Base-by-base conservation (phyloP, 2,329 filamentous ascomycete genomes). In the Neonectria magnoliae region DNA sequence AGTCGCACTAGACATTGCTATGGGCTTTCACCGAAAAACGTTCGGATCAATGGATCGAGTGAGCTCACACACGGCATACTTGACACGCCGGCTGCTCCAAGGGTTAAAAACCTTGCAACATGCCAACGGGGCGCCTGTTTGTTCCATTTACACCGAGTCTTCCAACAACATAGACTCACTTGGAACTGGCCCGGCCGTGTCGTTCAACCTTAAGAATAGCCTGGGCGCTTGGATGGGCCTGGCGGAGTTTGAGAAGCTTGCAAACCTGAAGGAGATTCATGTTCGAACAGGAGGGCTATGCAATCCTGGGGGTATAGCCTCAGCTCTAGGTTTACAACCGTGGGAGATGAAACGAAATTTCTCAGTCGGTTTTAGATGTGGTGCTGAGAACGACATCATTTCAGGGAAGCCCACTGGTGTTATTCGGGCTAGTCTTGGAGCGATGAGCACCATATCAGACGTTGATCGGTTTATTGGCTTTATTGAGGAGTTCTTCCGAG, bases 241-340 rank as follows among this genome's bases (percentile, higher is more conserved):
- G 66, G 84, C 88, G 14, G 94, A 98, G 75, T 89, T 98, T 18
- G 94, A 98, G 76, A 97, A 95, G 77, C 83, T 98, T 22, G 92
- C 94, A 7, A 85, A 87, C 2, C 82, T 97, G 20, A 93, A 91
- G 68, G 87, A 88, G 53, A 91, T 98, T 45, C 93, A 98, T 73
- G 81, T 98, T 18, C 88, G 96, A 41, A 97, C 93, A 1, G 96
- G 96, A 5, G 92, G 93, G 0, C 83, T 98, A 1, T 99, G 96
- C 80, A 98, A 97, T 72, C 95, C 96, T 1, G 96, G 94, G 10
- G 94, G 94, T 1, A 87, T 97, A 62, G 91, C 94, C 14, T 84
- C 85, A 1, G 88, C 89, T 20, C 84, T 98, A n/a, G 82, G 83
- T 2, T 84, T 98, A 57, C 86, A 90, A 51, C 89, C 93, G 0